Conservation (phyloP, 371 early-diverging fungal species). For the Fennellomyces sp. region DNA sequence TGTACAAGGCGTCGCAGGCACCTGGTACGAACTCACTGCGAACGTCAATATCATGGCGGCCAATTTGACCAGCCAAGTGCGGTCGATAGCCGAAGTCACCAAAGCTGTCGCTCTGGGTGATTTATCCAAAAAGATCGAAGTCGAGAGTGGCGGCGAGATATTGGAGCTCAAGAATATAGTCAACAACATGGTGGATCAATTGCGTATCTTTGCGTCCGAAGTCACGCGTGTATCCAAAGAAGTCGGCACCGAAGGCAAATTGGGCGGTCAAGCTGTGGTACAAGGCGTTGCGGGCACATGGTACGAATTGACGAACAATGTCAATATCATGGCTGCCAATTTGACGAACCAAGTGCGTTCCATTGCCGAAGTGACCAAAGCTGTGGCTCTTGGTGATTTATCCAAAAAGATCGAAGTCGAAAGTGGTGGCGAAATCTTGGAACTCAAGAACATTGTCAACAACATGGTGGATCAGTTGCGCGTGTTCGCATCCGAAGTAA, state of each 20-base stretch:
- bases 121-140: constrained; percentile 24
- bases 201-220: constrained; percentile 38
- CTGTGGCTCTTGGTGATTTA: constrained; percentile 56
- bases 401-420: constrained; percentile 36
- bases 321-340: constrained; percentile 44
- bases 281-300: constrained; percentile 46
- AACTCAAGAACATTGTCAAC: constrained; percentile 44
- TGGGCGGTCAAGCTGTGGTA: constrained; percentile 46
- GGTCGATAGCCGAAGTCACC: constrained; percentile 28
- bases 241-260: constrained; percentile 52
- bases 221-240: constrained; percentile 52
- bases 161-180: constrained; percentile 24
- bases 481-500: no score
- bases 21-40: constrained; percentile 45
- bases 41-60: constrained; percentile 43
- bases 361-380: constrained; percentile 35
- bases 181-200: constrained; percentile 25
- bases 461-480: constrained; percentile 10
- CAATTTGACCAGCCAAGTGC: constrained; percentile 33
- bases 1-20: constrained; percentile 38
- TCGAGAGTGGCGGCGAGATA: constrained; percentile 29
- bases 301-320: constrained; percentile 44
- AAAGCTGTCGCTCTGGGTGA: constrained; percentile 35
- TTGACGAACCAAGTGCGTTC: constrained; percentile 57
- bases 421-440: constrained; percentile 40